Conservation (phyloP, 345 rosid genomes). For the Alliaria petiolata region DNA sequence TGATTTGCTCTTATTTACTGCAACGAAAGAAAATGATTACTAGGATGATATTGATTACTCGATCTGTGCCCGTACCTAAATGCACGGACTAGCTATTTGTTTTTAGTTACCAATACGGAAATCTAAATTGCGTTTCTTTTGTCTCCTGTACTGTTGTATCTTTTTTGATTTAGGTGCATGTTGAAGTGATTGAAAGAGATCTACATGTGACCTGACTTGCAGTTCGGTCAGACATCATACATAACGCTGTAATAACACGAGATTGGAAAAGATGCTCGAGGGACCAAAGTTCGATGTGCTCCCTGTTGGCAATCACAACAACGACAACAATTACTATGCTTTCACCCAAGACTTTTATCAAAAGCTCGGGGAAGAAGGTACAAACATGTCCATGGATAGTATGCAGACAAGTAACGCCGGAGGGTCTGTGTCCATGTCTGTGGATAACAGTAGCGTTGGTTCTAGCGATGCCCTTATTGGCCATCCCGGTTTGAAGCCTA, state of each 20-base stretch:
- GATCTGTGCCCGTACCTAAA: not conserved
- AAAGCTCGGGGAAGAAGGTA: conserved; percentile 52
- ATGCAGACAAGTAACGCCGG: conserved; percentile 57
- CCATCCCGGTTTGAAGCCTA: conserved; percentile 53
- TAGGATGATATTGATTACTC: not conserved
- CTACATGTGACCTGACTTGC: conserved; percentile 11
- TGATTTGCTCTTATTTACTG: not conserved
- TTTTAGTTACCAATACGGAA: not conserved
- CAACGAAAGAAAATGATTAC: not conserved
- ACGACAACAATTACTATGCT: conserved; percentile 41
- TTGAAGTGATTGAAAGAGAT: conserved; percentile 7
- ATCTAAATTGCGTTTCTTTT: not conserved
- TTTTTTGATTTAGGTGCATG: too few relatives aligned
- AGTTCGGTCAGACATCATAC: not conserved
- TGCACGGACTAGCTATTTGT: not conserved
- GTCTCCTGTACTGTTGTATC: not conserved
- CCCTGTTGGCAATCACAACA: conserved; percentile 39
- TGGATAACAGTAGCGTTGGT: conserved; percentile 62
- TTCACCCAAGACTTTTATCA: conserved; percentile 55
- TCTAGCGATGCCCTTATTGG: conserved; percentile 55
- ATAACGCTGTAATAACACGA: not conserved
- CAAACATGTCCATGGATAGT: conserved; percentile 57
- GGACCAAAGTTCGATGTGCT: conserved; percentile 40
- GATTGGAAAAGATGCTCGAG: conserved; percentile 31
- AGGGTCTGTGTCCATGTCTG: conserved; percentile 63